phyloP scores from a whole-genome alignment of 805 yeast species.

The Kuraishia piskuri region DNA sequence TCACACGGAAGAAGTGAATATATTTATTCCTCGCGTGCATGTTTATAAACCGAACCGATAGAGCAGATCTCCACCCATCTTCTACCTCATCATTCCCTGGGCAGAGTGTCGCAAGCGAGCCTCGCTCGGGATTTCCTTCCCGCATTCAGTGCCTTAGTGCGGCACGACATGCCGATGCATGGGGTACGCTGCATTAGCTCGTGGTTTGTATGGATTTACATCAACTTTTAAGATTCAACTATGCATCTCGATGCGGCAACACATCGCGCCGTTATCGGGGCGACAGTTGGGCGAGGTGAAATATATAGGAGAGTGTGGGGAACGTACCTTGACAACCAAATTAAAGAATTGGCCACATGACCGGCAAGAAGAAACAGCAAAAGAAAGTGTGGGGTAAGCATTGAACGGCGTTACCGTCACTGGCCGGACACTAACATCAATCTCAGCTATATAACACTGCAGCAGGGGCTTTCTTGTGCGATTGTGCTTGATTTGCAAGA shows the following conservation, averaged over 20 bases:
- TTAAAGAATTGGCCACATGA: neutral
- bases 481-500: no score
- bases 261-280: neutral
- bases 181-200: neutral
- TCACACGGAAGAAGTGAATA: no score
- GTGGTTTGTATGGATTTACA: neutral
- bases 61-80: no score
- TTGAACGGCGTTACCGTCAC: neutral
- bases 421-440: neutral
- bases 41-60: no score
- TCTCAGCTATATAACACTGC: neutral
- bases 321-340: neutral
- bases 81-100: no score
- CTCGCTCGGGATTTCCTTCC: neutral
- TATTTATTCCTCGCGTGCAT: no score
- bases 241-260: neutral
- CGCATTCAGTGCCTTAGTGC: neutral
- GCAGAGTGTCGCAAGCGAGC: no score
- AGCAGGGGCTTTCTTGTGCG: no score
- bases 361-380: neutral
- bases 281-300: neutral
- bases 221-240: neutral
- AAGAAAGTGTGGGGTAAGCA: neutral
- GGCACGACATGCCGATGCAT: neutral
- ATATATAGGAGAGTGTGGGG: neutral